Percentiles rank a stretch among this genome's conserved stretches.
Evolutionary conservation across 2,329 filamentous ascomycete genomes (phyloP).

Genomic region (Aureobasidium sp.): DNA sequence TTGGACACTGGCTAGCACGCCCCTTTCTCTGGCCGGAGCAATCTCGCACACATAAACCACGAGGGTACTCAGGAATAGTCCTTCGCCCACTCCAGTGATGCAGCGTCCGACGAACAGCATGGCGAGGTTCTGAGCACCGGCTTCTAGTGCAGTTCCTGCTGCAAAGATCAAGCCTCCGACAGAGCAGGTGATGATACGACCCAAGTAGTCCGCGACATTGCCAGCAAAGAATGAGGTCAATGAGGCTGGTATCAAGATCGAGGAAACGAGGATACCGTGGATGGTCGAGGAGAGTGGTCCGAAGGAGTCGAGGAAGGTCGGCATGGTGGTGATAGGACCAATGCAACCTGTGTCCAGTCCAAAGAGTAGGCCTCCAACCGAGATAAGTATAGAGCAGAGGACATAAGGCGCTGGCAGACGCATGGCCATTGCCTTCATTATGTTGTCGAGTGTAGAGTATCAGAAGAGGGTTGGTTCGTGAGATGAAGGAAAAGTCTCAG

Average conservation of each 20-base stretch:
- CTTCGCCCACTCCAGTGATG: constrained; percentile 47
- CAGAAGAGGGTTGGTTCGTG: not conserved
- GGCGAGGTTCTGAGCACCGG: constrained; percentile 34
- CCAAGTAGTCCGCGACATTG: not conserved
- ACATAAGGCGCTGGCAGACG: not conserved
- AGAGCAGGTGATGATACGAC: constrained; percentile 25
- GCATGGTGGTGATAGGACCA: constrained; percentile 49
- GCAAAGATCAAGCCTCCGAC: constrained; percentile 42
- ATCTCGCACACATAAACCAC: constrained; percentile 51
- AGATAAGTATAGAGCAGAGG: not conserved
- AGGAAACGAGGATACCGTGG: constrained; percentile 48
- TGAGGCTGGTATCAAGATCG: constrained; percentile 48
- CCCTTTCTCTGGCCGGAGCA: constrained; percentile 41
- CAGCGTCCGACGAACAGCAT: constrained; percentile 46
- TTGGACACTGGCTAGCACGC: constrained; percentile 17
- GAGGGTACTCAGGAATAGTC: constrained; percentile 34
- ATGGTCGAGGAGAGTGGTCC: constrained; percentile 41
- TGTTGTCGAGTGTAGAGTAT: not conserved
- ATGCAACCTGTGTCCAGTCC: constrained; percentile 42
- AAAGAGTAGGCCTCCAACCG: constrained; percentile 2
- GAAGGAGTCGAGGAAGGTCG: constrained; percentile 40
- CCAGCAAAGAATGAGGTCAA: constrained; percentile 52
- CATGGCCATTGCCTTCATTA: not conserved
- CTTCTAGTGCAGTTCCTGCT: constrained; percentile 33
- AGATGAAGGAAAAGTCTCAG: not conserved